phyloP scores from a whole-genome alignment of 2,329 filamentous ascomycete genomes.

The Aspergillaceae sp. region DNA sequence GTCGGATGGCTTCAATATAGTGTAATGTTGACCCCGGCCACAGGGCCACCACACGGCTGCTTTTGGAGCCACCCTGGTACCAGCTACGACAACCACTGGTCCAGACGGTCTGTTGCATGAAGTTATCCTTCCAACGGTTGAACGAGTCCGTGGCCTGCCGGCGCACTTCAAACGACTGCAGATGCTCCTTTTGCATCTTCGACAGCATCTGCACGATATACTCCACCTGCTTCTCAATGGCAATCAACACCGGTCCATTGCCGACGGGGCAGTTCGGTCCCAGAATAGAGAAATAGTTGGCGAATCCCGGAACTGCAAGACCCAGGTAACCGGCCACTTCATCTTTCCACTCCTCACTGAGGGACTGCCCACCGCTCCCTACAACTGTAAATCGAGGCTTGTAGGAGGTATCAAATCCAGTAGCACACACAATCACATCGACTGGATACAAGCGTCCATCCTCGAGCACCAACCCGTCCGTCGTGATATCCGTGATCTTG shows the following conservation, averaged over 20 bases:
- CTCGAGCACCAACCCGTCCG: constrained; percentile 21
- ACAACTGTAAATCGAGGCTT: constrained; percentile 39
- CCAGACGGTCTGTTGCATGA: constrained; percentile 29
- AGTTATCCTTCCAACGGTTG: constrained; percentile 22
- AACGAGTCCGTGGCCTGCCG: constrained; percentile 28
- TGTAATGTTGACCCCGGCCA: constrained; percentile 18
- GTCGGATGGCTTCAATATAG: constrained; percentile 3
- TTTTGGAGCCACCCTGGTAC: constrained; percentile 26
- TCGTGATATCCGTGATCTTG: constrained; percentile 28
- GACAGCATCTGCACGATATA: constrained; percentile 34
- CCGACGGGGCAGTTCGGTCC: constrained; percentile 30
- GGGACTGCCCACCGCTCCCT: constrained; percentile 28
- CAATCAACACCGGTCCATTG: constrained; percentile 29
- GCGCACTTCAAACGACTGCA: constrained; percentile 30
- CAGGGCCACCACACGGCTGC: constrained; percentile 9
- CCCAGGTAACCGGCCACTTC: constrained; percentile 39
- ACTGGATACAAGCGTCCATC: constrained; percentile 10
- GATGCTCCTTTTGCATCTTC: constrained; percentile 17
- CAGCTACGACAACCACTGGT: constrained; percentile 26
- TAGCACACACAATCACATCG: constrained; percentile 13
- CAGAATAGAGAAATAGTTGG: constrained; percentile 37
- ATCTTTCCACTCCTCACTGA: constrained; percentile 39
- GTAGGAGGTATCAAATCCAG: constrained; percentile 22
- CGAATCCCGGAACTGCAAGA: constrained; percentile 39
- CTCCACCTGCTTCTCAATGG: constrained; percentile 37